Conservation (phyloP, 2,329 filamentous ascomycete genomes). For the Geoglossum cookeanum region DNA sequence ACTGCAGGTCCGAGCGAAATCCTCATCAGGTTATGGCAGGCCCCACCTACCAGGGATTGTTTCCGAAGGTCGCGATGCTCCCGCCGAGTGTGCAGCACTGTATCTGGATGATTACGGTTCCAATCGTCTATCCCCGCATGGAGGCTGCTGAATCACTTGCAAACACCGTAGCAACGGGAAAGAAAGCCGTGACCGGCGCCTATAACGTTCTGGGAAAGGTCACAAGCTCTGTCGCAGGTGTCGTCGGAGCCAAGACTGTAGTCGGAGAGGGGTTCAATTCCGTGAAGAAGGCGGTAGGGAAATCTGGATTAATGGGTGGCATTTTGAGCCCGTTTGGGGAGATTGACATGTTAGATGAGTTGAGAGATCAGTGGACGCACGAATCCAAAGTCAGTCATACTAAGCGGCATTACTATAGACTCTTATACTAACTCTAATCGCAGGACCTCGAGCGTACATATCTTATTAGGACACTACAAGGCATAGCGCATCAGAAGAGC, state of each 20-base stretch:
- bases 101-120: constrained; percentile 87
- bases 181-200: constrained; percentile 88
- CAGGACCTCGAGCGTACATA: constrained; percentile 89
- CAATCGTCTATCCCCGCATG: constrained; percentile 73
- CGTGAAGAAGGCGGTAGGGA: constrained; percentile 92
- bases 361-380: constrained; percentile 95
- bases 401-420: background rate
- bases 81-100: constrained; percentile 92
- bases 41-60: constrained; percentile 90
- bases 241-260: constrained; percentile 85
- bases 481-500: constrained; percentile 86
- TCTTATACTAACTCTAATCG: background rate
- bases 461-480: constrained; percentile 84
- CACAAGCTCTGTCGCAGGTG: constrained; percentile 82
- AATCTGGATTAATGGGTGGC: constrained; percentile 85
- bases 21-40: constrained; percentile 86
- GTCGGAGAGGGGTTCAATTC: constrained; percentile 85
- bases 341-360: constrained; percentile 80
- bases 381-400: constrained; percentile 54
- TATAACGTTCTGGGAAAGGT: constrained; percentile 95
- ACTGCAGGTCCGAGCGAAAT: constrained; percentile 81
- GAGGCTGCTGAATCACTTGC: constrained; percentile 84
- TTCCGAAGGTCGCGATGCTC: constrained; percentile 81
- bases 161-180: constrained; percentile 80
- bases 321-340: constrained; percentile 94